Base-by-base conservation (phyloP, 2,329 filamentous ascomycete genomes). In the Coniochaeta sp. region DNA sequence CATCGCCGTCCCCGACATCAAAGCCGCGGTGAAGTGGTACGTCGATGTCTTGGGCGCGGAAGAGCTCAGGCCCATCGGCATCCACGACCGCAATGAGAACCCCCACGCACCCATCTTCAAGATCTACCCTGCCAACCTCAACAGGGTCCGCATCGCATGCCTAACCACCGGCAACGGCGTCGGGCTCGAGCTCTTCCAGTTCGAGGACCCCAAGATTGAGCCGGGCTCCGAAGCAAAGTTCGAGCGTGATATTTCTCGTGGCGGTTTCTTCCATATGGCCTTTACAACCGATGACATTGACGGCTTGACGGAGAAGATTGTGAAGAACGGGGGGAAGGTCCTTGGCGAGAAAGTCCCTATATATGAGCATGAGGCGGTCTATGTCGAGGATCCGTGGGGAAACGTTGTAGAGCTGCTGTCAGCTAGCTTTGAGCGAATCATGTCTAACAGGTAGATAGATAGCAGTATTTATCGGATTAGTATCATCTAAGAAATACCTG, bases 241-340 rank as follows among this genome's bases (percentile, higher is more conserved):
- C 14, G 50, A 18, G 2, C 20, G 28, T 6, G 48, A 55, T 20
- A 66, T 63, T 52, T 57, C 56, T 14, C 56, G 58, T 18, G 56
- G 56, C n/a, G 66, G 66, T 4, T 64, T 68, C 52, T 68, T 67
- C 52, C 66, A 69, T 54, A 59, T 65, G 49, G 62, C 59, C 10
- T 57, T 67, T 13, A 68, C 65, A 18, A 57, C 59, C 14, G 59
- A 64, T 3, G 60, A 67, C 48, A 56, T 60, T 1, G 63, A 68
- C 7, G 63, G 51, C 2, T 49, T 62, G 22, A 52, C 56, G n/a
- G 58, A 58, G 22, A 58, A 56, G 50, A 61, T 61, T 14, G 50
- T 63, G 4, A 56, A 56, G 27, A 51, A 55, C 26, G 65, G 65
- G 0, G 65, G 64, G 8, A 63, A 58, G 46, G 57, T 60, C 48